phyloP scores from a whole-genome alignment of 148 eudicot species.

The Suaeda aralocaspica region DNA sequence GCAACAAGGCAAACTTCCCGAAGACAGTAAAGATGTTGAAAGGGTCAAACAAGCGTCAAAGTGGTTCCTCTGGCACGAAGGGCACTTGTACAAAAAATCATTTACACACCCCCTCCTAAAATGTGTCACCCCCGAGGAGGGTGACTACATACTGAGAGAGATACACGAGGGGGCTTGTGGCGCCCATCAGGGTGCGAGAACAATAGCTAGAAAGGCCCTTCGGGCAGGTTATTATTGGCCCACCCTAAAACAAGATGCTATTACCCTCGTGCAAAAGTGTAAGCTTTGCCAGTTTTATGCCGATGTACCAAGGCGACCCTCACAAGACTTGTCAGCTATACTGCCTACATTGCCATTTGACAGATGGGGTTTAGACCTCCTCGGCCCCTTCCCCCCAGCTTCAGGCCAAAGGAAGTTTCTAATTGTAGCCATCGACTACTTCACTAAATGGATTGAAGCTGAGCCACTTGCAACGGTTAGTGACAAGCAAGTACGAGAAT shows the following conservation, averaged over 20 bases:
- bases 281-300: neutral
- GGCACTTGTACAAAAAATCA: neutral
- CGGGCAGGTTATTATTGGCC: neutral
- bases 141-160: neutral
- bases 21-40: neutral
- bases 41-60: neutral
- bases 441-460: too few species aligned
- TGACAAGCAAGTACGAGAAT: too few species aligned
- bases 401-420: neutral
- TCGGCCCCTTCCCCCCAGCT: neutral
- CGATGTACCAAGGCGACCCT: neutral
- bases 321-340: neutral
- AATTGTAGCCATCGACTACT: neutral
- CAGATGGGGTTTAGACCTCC: neutral
- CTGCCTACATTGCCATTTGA: neutral
- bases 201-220: neutral
- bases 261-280: neutral
- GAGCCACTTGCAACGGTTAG: too few species aligned
- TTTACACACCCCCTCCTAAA: neutral
- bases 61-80: neutral
- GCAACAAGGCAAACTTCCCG: neutral
- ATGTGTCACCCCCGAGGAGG: neutral
- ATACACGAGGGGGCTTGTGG: neutral
- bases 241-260: neutral
- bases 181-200: neutral